A percentile compares a stretch with the other conserved stretches of the same genome.
Conservation (phyloP, 1,284 basidiomycete species). For the Porogramme epimiltina region DNA sequence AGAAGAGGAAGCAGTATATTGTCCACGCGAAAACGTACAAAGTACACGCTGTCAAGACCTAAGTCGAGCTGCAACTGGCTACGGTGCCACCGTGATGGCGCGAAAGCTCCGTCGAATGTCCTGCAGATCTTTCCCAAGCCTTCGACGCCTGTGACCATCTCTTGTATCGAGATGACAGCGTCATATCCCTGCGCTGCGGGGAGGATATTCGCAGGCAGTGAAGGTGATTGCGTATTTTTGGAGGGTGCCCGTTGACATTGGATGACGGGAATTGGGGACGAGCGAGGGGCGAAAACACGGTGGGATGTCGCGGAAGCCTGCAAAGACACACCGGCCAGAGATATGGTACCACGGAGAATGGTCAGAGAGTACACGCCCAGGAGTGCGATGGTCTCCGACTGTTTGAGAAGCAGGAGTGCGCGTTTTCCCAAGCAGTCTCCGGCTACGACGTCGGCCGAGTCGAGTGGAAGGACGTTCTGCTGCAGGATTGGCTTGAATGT, state of each 20-base stretch:
- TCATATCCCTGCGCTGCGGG: constrained; percentile 14
- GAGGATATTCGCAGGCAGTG: constrained; percentile 16
- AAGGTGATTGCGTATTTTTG: no score
- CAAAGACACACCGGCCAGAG: constrained; percentile 52
- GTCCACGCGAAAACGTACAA: constrained; percentile 44
- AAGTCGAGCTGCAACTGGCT: constrained; percentile 32
- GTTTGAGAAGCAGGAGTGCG: constrained; percentile 44
- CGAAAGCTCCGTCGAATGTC: constrained; percentile 62
- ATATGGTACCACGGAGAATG: constrained; percentile 57
- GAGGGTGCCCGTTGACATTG: constrained; percentile 11
- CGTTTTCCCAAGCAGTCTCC: constrained; percentile 26
- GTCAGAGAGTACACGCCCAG: constrained; percentile 57
- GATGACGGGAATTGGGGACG: constrained; percentile 64
- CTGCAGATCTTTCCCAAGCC: constrained; percentile 63
- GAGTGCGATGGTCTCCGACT: constrained; percentile 54
- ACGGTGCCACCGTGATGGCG: constrained; percentile 40
- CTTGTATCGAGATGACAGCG: constrained; percentile 56
- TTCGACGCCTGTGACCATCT: constrained; percentile 58
- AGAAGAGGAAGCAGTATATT: not conserved
- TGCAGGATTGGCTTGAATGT: constrained; percentile 45
- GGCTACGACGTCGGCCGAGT: constrained; percentile 10
- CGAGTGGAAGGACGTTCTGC: constrained; percentile 48
- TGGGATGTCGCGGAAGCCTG: constrained; percentile 42
- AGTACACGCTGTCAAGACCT: constrained; percentile 52
- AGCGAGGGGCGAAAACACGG: constrained; percentile 65